Base-by-base conservation (phyloP, 148 eudicot genomes). In the Fallopia convolvulus region DNA sequence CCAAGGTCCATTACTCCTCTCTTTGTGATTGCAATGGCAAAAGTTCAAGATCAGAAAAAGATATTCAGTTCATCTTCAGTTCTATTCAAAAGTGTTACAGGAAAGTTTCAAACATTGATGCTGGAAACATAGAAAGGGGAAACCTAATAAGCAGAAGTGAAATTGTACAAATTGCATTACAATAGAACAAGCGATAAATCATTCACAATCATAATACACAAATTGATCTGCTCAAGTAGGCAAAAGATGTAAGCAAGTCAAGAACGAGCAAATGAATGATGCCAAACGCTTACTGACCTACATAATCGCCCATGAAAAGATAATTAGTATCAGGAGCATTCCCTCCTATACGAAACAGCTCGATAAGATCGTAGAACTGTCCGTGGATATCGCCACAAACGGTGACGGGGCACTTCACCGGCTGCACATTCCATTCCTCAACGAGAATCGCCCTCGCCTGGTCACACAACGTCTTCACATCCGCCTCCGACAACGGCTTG, bases 301-400 rank as follows among this genome's bases (percentile, higher is more conserved):
- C 88, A 32, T 85, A 85, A 78, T 85, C 88, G 58, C 88, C 88
- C 88, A 86, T 86, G 82, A 86, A 86, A 3, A 86, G 86, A 73
- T 86, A 86, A 77, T 86, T 86, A 21, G 88, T 86, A 55, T 83
- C 86, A 18, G 88, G 88, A 33, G 86, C 77, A 81, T 79, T 81
- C 42, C 88, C 88, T 4, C 88, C 88, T 1, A 83, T 86, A 66
- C 83, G 83, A 56, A 86, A 86, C 26, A 86, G 79, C 83, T 86
- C 86, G 26, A 86, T 81, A 23, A 86, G 84, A 78, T 86, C 88
- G 70, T 86, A 81, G 75, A 86, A 86, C 78, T 86, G 88, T 4
- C 88, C 88, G 15, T 85, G 88, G 63, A 85, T 85, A 60, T 85
- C 88, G 18, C 88, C 88, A 36, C 87, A 84, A 70, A 84, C 87